These are phyloP conservation scores for Neoboletus brunneissimus DNA, from an alignment of 768 basidiomycete species.

Conservation along the genomic window DNA sequence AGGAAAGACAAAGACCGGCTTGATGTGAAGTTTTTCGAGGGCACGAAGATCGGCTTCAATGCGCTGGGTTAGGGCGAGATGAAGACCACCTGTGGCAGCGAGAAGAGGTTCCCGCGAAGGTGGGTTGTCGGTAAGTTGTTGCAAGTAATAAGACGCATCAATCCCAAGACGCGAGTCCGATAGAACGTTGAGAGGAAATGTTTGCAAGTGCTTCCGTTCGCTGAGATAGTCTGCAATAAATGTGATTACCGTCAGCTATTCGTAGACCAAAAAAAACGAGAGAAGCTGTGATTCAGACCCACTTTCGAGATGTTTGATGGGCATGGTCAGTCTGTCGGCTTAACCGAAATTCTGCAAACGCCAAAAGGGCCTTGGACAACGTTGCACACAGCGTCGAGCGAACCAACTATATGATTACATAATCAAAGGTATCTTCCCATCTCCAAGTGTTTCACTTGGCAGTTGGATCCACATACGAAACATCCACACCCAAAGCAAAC, in stretches of 20 bases:
- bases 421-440: slow-evolving; percentile 19
- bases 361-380: slow-evolving; percentile 19
- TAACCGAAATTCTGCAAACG: background rate
- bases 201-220: slow-evolving; percentile 87
- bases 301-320: slow-evolving; percentile 85
- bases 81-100: slow-evolving; percentile 92
- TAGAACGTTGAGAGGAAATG: slow-evolving; percentile 74
- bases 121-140: slow-evolving; percentile 70
- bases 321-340: slow-evolving; percentile 45
- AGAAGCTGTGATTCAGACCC: slow-evolving; percentile 24
- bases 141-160: slow-evolving; percentile 90
- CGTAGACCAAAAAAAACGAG: background rate
- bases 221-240: slow-evolving; percentile 64
- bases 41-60: slow-evolving; percentile 90
- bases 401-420: slow-evolving; percentile 26
- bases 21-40: slow-evolving; percentile 89
- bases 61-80: slow-evolving; percentile 79
- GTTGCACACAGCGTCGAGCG: slow-evolving; percentile 18
- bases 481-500: background rate
- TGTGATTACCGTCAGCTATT: background rate
- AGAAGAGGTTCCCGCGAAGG: slow-evolving; percentile 86
- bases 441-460: background rate
- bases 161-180: slow-evolving; percentile 94
- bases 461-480: background rate
- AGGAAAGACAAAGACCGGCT: slow-evolving; percentile 97